Base-by-base conservation (phyloP, 2,329 filamentous ascomycete genomes). In the Sphaerulina populicola region DNA sequence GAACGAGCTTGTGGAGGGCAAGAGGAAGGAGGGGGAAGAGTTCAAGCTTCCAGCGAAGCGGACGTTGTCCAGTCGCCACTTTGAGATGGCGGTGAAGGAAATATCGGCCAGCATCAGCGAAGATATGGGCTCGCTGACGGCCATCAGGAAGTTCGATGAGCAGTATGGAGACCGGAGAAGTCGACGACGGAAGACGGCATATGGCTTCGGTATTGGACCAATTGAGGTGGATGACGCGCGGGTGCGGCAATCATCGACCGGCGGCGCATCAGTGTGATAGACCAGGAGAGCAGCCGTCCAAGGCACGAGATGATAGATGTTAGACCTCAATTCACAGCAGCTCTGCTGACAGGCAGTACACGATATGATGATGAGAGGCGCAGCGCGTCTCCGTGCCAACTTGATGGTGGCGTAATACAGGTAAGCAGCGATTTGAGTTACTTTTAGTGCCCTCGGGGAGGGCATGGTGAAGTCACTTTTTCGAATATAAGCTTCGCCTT, bases 121-220 rank as follows among this genome's bases (percentile, higher is more conserved):
- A 68, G 90, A 98, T 64, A 97, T 96, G 91, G 77, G 81, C 44
- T 88, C 82, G 30, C 73, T 98, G 56, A 80, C 81, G 58, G 86
- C 87, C 10, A 95, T 98, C 62, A 80, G 88, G 61, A 94, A 94
- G 70, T 98, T 97, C 64, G 93, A 98, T 66, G 88, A 95, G 71
- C 86, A 91, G 67, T 98, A 90, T 67, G 91, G 93, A 23, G 89
- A 95, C 65, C 79, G 84, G 33, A 84, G 81, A 63, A 80, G 78
- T 1, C 78, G 79, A 60, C 78, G 57, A 45, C 67, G 66, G 61
- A 68, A 67, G 61, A 44, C 57, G 8, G 56, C 57, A 12, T 67
- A 65, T 54, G 67, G 67, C 1, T 69, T 68, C 52, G 63, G 62
- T 10, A 23, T 57, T 35, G 63, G 63, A 8, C 38, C 29, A 39